Evolutionary conservation across 495 filamentous ascomycete species (phyloP), one percentile per base, ranked within the genome.

Genomic region (Bacidia rubella): DNA sequence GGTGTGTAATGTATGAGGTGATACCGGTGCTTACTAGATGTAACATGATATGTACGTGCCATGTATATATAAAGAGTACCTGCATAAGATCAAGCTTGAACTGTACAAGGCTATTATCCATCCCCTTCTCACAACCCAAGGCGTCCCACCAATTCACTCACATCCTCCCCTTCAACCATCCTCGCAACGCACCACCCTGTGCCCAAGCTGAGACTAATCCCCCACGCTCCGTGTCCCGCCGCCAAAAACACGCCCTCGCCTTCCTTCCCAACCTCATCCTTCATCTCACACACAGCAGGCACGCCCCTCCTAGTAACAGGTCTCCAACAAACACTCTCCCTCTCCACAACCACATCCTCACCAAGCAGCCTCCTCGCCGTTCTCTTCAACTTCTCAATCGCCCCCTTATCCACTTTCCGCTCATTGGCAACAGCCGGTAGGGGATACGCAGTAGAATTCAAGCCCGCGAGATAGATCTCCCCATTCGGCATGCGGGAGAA

Each of bases 221-320:
- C 82, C 82, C 82, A 86, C 11, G 82, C 78, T 1, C 83, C 82
- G 68, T 90, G 86, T 0, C 86, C 86, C 9, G 82, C 68, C 0
- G 80, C 80, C 20, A 90, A 59, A 60, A 77, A 87, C 10, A 92
- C 80, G 0, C 85, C 83, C 0, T 81, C 81, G 5, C 74, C 72
- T 70, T 21, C 77, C 62, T 11, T 62, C 64, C 29, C 29, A 63
- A 4, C 60, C 62, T 35, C 65, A 56, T 1, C 64, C 62, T 3
- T 80, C 83, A 19, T 86, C 66, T 26, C 72, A 64, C 24, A 59
- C 55, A 89, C 47, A 32, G 86, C 77, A 2, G 86, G 85, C 51
- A 64, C 68, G 0, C 85, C 85, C 38, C 68, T 72, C 3, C 63
- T 55, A 21, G 79, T 80, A 7, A 85, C 78, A 1, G 86, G 86